Conservation (phyloP, 1,284 basidiomycete genomes). For the Dichomitus squalens region DNA sequence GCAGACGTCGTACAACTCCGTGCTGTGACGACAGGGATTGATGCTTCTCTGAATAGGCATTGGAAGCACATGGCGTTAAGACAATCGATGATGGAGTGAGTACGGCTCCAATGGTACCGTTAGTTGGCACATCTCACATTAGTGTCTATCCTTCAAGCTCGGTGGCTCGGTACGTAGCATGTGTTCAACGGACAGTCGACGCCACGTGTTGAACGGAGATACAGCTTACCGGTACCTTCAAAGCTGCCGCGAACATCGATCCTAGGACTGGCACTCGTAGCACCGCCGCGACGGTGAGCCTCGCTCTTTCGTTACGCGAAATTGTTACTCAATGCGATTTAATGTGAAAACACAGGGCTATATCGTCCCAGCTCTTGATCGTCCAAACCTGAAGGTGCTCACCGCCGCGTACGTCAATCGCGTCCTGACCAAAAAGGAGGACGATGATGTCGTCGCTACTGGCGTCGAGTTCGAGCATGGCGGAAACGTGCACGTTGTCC, state of each 20-base stretch:
- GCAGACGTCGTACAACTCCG: neutral
- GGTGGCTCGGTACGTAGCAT: slow-evolving; percentile 22
- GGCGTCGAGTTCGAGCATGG: slow-evolving; percentile 34
- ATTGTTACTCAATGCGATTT: neutral
- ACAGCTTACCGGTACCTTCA: slow-evolving; percentile 12
- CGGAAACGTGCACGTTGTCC: slow-evolving; percentile 28
- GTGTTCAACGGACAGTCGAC: neutral
- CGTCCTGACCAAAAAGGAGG: slow-evolving; percentile 6
- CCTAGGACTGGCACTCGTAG: slow-evolving; percentile 14
- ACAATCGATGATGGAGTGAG: slow-evolving; percentile 21
- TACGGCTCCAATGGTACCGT: neutral
- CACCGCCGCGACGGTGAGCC: slow-evolving; percentile 20
- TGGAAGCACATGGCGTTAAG: slow-evolving; percentile 16
- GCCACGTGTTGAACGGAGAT: neutral
- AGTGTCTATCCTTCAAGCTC: slow-evolving; percentile 7
- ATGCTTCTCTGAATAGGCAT: slow-evolving; percentile 4
- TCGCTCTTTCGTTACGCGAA: neutral
- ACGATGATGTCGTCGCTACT: slow-evolving; percentile 21
- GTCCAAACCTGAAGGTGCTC: slow-evolving; percentile 27
- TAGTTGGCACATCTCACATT: neutral
- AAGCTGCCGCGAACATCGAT: slow-evolving; percentile 17
- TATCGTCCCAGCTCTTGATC: slow-evolving; percentile 19
- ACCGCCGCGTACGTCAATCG: slow-evolving; percentile 20
- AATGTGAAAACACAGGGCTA: slow-evolving; percentile 16
- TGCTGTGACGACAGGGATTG: neutral